phyloP scores from a whole-genome alignment of 345 rosid genomes.

The Mallotus nudiflorus region DNA sequence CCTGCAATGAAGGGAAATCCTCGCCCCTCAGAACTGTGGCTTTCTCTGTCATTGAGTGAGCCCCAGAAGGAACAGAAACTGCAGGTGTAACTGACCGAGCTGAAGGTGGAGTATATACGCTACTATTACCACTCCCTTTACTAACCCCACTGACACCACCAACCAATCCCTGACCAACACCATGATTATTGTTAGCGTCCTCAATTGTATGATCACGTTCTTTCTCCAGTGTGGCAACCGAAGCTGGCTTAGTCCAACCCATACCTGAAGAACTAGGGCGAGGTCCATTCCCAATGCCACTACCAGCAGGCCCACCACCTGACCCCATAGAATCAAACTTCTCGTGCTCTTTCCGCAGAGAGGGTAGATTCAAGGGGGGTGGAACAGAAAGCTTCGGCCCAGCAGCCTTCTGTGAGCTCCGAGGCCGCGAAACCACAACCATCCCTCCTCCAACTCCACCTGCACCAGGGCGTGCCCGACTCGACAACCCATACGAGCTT shows the following conservation, averaged over 20 bases:
- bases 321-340: slow-evolving; percentile 70
- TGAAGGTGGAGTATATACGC: slow-evolving; percentile 51
- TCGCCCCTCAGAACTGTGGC: slow-evolving; percentile 79
- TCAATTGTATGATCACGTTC: slow-evolving; percentile 39
- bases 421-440: slow-evolving; percentile 90
- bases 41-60: slow-evolving; percentile 45
- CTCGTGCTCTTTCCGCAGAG: slow-evolving; percentile 88
- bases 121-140: slow-evolving; percentile 34
- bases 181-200: slow-evolving; percentile 10
- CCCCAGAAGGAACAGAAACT: slow-evolving; percentile 34
- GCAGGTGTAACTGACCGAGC: slow-evolving; percentile 39
- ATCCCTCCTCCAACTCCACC: slow-evolving; percentile 63
- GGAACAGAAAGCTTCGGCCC: slow-evolving; percentile 96
- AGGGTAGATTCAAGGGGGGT: slow-evolving; percentile 98
- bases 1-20: slow-evolving; percentile 90
- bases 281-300: slow-evolving; percentile 61
- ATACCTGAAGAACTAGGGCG: slow-evolving; percentile 80
- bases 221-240: slow-evolving; percentile 55
- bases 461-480: slow-evolving; percentile 45
- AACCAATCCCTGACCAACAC: slow-evolving; percentile 38
- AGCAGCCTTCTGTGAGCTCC: slow-evolving; percentile 82
- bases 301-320: slow-evolving; percentile 62
- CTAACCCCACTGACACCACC: slow-evolving; percentile 45
- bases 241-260: slow-evolving; percentile 88
- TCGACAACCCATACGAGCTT: slow-evolving; percentile 42